phyloP scores from a whole-genome alignment of 1,139 yeast species.

The Candida sanyaensis region DNA sequence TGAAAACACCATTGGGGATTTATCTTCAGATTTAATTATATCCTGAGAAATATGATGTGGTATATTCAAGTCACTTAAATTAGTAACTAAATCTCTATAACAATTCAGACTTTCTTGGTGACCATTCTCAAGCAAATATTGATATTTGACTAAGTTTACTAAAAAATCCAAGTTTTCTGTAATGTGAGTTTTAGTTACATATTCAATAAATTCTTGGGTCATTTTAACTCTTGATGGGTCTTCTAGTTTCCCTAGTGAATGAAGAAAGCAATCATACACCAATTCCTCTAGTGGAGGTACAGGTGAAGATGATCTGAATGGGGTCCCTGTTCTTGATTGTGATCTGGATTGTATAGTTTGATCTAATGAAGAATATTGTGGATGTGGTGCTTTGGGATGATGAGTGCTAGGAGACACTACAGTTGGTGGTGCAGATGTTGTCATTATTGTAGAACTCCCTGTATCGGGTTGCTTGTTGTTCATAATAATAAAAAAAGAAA shows the following conservation, averaged over 20 bases:
- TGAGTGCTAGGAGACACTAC: constrained; percentile 2
- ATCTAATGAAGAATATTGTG: not conserved
- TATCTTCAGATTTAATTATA: not conserved
- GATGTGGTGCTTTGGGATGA: not conserved
- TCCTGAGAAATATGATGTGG: not conserved
- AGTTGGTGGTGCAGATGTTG: not conserved
- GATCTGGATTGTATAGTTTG: not conserved
- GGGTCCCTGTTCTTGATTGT: not conserved
- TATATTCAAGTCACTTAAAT: constrained; percentile 1
- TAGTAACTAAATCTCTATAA: not conserved
- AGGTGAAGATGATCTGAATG: not conserved
- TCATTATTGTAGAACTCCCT: not conserved
- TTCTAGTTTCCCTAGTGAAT: constrained; percentile 21
- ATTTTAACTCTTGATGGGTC: constrained; percentile 15
- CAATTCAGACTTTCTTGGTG: not conserved
- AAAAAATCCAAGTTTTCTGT: constrained; percentile 49
- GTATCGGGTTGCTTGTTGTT: not conserved
- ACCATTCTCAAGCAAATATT: not conserved
- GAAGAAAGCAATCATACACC: constrained; percentile 26
- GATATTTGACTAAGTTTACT: constrained; percentile 26
- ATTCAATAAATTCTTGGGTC: constrained; percentile 22
- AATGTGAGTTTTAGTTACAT: constrained; percentile 33
- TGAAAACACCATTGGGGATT: not conserved
- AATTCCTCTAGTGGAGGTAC: constrained; percentile 26
- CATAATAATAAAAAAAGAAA: not conserved